Evolutionary conservation across 2,329 filamentous ascomycete genomes (phyloP).

Genomic region (Diaporthe sp.): DNA sequence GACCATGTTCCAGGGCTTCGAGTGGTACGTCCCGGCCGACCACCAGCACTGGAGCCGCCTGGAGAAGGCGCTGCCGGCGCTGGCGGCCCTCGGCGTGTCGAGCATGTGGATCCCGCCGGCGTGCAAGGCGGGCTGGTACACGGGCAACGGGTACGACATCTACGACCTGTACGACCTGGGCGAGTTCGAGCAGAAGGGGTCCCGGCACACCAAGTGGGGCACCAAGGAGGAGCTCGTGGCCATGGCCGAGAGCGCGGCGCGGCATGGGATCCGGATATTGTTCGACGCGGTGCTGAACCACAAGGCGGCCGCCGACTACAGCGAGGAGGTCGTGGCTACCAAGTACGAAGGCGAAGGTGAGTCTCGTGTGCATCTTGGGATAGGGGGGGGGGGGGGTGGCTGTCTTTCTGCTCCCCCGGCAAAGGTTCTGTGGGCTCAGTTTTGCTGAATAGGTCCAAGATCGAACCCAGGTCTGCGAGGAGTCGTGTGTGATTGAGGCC

Average conservation of each 20-base stretch:
- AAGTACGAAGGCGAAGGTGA: conserved; percentile 67
- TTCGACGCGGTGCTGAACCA: conserved; percentile 83
- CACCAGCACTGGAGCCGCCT: conserved; percentile 74
- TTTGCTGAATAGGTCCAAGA: conserved; percentile 53
- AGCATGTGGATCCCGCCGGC: conserved; percentile 79
- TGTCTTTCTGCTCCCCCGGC: background rate
- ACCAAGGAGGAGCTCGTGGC: conserved; percentile 71
- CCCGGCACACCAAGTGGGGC: conserved; percentile 77
- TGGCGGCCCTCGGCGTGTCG: conserved; percentile 73
- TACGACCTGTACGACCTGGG: conserved; percentile 79
- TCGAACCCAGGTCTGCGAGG: conserved; percentile 66
- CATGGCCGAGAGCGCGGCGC: conserved; percentile 64
- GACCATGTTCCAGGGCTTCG: conserved; percentile 77
- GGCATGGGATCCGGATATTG: conserved; percentile 69
- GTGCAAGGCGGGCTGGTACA: conserved; percentile 74
- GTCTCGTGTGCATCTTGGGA: conserved; percentile 44
- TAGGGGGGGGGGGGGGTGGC: too few relatives aligned
- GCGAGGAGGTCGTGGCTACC: conserved; percentile 70
- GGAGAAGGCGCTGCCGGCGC: conserved; percentile 61
- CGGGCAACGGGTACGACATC: conserved; percentile 77
- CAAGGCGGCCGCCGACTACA: conserved; percentile 76
- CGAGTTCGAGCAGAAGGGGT: conserved; percentile 80
- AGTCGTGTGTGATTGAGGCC: conserved; percentile 73
- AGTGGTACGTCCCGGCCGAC: conserved; percentile 78
- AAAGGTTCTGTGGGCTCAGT: background rate